Evolutionary conservation across 441 rosid genomes (phyloP), one percentile per base, ranked within the genome.

Genomic region (Gossypium schwendimanii): DNA sequence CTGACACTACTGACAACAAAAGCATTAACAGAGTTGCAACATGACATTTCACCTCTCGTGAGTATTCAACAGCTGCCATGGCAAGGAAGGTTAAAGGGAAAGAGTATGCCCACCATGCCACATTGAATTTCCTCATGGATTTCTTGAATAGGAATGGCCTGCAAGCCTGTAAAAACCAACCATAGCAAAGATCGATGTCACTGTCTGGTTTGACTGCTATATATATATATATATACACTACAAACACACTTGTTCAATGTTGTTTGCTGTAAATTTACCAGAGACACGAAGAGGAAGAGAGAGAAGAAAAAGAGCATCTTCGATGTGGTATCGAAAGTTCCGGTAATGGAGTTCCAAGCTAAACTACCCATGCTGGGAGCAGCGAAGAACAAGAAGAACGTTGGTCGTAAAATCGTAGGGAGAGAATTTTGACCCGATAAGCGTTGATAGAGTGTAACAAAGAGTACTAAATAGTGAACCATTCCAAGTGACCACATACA

Each of bases 271-370:
- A 11, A 18, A 55, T 73, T 81, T 76, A 81, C 89, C 84, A 81
- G 83, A 63, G 85, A 77, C 1, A 55, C 61, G 74, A 83, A 84
- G 65, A 82, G 81, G 81, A 88, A 89, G 39, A 88, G 58, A 1
- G 91, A 87, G 68, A 89, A 84, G 63, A 84, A 92, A 84, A 88
- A 86, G 31, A 88, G 79, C 92, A 88, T 87, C 85, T 87, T 88
- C 0, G 89, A 83, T 0, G 82, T 14, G 11, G 76, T 76, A 71
- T 87, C 90, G 21, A 88, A 85, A 63, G 70, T 58, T 75, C 85
- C 88, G 5, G 83, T 66, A n/a, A 90, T 87, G 7, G 90, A 87
- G 73, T 73, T 82, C 89, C 96, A 87, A 14, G 94, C 90, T 36
- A 85, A 75, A 76, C 91, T 85, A 0, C 80, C 90, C 72, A 72